These are phyloP conservation scores for Pouteria glomerata DNA, from an alignment of 148 eudicot genomes.

Conservation along the genomic window DNA sequence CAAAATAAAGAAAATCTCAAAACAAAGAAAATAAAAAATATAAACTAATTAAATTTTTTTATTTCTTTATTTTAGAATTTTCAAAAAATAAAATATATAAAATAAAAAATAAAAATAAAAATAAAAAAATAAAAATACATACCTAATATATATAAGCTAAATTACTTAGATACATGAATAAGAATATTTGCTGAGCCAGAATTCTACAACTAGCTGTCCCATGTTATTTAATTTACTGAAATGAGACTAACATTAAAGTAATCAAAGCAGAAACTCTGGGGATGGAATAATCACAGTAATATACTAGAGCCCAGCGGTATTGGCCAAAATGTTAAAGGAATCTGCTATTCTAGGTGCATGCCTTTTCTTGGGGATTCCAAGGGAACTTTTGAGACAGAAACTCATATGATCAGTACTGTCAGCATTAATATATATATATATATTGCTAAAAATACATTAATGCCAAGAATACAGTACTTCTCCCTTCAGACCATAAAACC, in stretches of 20 bases:
- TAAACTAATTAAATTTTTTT: too few species aligned
- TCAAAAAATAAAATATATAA: too few species aligned
- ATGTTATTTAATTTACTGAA: background rate
- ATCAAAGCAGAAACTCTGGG: background rate
- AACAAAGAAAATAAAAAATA: too few species aligned
- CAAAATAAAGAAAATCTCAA: too few species aligned
- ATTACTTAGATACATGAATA: too few species aligned
- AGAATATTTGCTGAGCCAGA: background rate
- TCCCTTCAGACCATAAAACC: too few species aligned
- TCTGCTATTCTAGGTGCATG: slow-evolving; percentile 9
- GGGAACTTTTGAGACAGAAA: background rate
- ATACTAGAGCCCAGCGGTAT: slow-evolving; percentile 18
- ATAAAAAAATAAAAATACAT: too few species aligned
- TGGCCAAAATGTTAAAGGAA: slow-evolving; percentile 21
- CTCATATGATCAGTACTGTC: background rate
- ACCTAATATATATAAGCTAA: too few species aligned
- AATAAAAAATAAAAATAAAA: too few species aligned
- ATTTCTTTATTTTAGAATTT: too few species aligned
- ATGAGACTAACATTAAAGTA: background rate
- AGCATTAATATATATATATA: background rate
- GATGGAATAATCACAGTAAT: background rate
- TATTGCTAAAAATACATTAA: background rate
- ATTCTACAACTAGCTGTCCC: background rate
- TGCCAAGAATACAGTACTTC: background rate
- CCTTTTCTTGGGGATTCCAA: slow-evolving; percentile 18